Base-by-base conservation (phyloP, 352 stramenopile genomes). In the Phytophthora quininea region DNA sequence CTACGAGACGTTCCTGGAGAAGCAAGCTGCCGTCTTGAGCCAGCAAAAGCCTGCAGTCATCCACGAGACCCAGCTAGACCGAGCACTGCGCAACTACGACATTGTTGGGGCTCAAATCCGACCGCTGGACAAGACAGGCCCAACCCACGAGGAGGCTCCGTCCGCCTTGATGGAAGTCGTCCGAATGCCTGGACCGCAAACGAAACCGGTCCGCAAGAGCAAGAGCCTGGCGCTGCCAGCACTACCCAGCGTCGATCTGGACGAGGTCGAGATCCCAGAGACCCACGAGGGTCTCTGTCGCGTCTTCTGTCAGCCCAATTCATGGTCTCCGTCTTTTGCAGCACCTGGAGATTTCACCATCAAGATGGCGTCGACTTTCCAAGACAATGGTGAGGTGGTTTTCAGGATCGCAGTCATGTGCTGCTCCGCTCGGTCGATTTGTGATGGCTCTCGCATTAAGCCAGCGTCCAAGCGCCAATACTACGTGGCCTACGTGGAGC, bases 331-430 rank as follows among this genome's bases (percentile, higher is more conserved):
- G 1, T 80, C 80, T 27, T 95, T 95, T 67, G 80, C 87, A 3
- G 87, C 80, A 2, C 79, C 87, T 2, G 82, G 82, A 1, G 87
- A 95, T 53, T 95, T 93, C 52, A 95, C 87, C 2, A 76, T 93
- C 55, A 89, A 88, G 45, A 85, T 91, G 62, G 67, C 77, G 2
- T 76, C 73, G 1, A 82, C 84, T 3, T 73, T 56, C 24, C 63
- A 77, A 7, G 67, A 76, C 15, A 65, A 77, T 37, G 77, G 81
- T 2, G 73, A 87, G 30, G 54, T 84, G 29, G 71, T 71, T 35
- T 80, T 89, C 47, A 62, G 73, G 40, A 74, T 91, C 37, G 81
- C 84, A 32, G 73, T 90, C 27, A 83, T 91, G 51, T 89, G 81
- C 46, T 80, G 74, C 62, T 88, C 72, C 19, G 79, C 83, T 31